Percentiles rank a stretch among this genome's conserved stretches.
Evolutionary conservation across 306 rosid species (phyloP).

Genomic region (Leucaena leucocephala): DNA sequence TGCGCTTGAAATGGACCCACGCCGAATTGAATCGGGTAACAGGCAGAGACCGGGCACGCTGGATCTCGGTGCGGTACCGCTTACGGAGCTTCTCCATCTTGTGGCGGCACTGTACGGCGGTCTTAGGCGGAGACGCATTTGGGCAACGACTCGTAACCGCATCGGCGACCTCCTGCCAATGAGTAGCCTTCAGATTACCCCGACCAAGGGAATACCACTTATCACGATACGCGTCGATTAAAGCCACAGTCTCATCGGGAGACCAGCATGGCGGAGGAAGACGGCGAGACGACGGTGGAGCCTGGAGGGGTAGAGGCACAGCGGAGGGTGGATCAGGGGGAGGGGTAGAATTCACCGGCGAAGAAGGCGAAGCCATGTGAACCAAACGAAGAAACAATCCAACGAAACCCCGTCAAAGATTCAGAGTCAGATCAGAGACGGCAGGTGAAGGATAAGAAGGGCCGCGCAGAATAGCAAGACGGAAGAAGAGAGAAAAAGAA

Average conservation of each 20-base stretch:
- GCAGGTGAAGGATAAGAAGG: constrained; percentile 13
- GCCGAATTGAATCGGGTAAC: constrained; percentile 60
- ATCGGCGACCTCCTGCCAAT: constrained; percentile 98
- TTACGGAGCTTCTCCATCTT: constrained; percentile 95
- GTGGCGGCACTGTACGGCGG: constrained; percentile 97
- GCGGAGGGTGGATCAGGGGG: constrained; percentile 45
- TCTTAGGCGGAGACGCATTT: constrained; percentile 64
- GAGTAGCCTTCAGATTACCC: constrained; percentile 83
- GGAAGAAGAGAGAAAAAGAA: neutral
- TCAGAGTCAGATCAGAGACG: neutral
- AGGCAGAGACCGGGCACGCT: constrained; percentile 67
- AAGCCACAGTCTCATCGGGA: constrained; percentile 82
- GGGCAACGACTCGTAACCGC: constrained; percentile 69
- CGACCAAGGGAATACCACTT: constrained; percentile 96
- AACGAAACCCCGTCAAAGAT: neutral
- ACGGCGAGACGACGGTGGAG: constrained; percentile 58
- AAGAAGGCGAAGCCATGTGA: constrained; percentile 56
- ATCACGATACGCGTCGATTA: constrained; percentile 83
- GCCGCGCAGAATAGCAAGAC: neutral
- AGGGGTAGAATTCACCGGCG: constrained; percentile 34
- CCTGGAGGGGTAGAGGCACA: constrained; percentile 44
- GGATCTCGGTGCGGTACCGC: constrained; percentile 91
- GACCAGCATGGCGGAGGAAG: constrained; percentile 97
- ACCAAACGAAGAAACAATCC: neutral
- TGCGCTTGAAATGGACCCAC: constrained; percentile 89